Evolutionary conservation across 2,329 filamentous ascomycete species (phyloP).

Genomic region (Monilinia polystroma): DNA sequence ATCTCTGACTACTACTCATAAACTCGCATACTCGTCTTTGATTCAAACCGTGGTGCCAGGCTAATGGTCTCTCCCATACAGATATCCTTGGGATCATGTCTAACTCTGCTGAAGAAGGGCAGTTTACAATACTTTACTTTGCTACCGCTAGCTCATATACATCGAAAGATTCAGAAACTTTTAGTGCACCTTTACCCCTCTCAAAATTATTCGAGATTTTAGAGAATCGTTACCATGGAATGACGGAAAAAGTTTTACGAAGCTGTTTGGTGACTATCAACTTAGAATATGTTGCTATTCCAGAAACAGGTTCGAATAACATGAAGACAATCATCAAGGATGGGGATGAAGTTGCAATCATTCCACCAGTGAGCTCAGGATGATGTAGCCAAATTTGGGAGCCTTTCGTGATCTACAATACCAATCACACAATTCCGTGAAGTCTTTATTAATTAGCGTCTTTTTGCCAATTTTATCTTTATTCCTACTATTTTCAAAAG

Average conservation of each 20-base stretch:
- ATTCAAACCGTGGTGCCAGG: background rate
- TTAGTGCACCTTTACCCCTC: constrained; percentile 66
- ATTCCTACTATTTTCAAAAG: background rate
- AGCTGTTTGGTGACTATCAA: constrained; percentile 79
- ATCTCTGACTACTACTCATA: constrained; percentile 56
- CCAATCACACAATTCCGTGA: background rate
- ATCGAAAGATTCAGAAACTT: constrained; percentile 60
- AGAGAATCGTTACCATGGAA: constrained; percentile 68
- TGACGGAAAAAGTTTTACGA: constrained; percentile 64
- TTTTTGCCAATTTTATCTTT: background rate
- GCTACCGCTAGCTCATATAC: constrained; percentile 72
- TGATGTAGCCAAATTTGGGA: constrained; percentile 44
- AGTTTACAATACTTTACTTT: constrained; percentile 82
- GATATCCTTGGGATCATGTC: constrained; percentile 24
- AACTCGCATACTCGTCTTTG: background rate
- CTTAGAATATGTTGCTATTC: constrained; percentile 73
- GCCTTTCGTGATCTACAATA: background rate
- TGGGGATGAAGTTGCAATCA: constrained; percentile 83
- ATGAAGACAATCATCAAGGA: constrained; percentile 57
- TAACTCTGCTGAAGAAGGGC: constrained; percentile 44
- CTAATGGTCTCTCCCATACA: constrained; percentile 1
- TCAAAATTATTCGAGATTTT: constrained; percentile 63
- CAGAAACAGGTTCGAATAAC: constrained; percentile 45
- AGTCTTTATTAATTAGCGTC: background rate
- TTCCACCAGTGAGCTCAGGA: constrained; percentile 84